Evolutionary conservation across 345 rosid species (phyloP).

Genomic region (Bruguiera parviflora): DNA sequence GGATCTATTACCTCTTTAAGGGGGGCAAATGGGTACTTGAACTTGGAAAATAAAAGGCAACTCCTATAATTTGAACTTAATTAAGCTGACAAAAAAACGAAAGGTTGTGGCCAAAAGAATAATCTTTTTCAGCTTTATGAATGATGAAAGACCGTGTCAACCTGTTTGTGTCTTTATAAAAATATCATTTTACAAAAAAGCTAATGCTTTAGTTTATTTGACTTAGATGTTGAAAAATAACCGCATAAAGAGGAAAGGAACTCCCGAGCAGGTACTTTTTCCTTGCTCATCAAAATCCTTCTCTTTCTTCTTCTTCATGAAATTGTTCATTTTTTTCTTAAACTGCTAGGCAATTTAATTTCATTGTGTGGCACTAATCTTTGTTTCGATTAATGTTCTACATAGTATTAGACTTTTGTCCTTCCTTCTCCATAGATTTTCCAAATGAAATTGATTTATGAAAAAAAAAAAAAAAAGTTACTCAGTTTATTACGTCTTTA

Average conservation of each 20-base stretch:
- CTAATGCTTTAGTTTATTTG: not conserved
- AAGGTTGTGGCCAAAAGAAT: constrained; percentile 25
- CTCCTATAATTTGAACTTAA: not conserved
- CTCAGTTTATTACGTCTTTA: too few relatives aligned
- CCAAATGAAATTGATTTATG: too few relatives aligned
- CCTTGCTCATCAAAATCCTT: not conserved
- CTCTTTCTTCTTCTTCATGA: not conserved
- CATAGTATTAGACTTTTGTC: not conserved
- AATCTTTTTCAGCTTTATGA: constrained; percentile 43
- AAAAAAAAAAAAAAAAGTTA: too few relatives aligned
- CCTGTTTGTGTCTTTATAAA: too few relatives aligned
- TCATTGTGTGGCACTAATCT: not conserved
- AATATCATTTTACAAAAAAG: too few relatives aligned
- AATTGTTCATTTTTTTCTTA: not conserved
- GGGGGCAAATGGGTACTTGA: not conserved
- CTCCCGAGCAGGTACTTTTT: constrained; percentile 3
- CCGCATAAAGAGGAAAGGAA: constrained; percentile 3
- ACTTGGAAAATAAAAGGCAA: not conserved
- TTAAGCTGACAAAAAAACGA: too few relatives aligned
- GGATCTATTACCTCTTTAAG: constrained; percentile 30
- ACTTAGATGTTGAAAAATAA: constrained; percentile 11
- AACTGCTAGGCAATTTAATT: too few relatives aligned
- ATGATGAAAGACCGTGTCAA: constrained; percentile 16
- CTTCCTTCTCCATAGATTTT: not conserved
- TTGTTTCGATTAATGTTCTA: not conserved